Evolutionary conservation across 306 rosid species (phyloP), one percentile per base, ranked within the genome.

Genomic region (Prinsepia uniflora): DNA sequence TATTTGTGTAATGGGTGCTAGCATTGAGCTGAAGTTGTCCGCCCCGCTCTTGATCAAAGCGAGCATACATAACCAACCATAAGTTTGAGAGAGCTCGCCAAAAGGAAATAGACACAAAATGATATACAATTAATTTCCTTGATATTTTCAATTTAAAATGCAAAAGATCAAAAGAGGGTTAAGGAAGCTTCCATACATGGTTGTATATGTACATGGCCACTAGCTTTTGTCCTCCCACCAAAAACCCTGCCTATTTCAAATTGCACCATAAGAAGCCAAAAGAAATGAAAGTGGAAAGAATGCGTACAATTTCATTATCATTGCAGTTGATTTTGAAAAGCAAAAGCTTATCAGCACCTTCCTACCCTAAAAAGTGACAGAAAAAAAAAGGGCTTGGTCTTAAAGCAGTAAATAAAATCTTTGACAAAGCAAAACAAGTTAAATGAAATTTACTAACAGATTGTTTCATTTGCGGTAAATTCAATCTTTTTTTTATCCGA

Each of bases 291-390:
- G 43, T 42, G 10, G 55, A 70, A 43, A 15, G 40, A 70, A 11
- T 13, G 20, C 20, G 73, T 5, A 40, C 61, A 50, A 2, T 11
- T 30, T 30, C 36, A 40, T 3, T n/a, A 52, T 68, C 52, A 69
- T 2, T 15, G 62, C 58, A 46, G 70, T 65, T 81, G 57, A 71
- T 79, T 80, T 78, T 60, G 74, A 40, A 73, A 84, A 83, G 88
- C 53, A 74, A 86, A 86, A 84, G 85, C 70, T 10, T 8, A 45
- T 76, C 68, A 7, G 64, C 19, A 70, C 75, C 65, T 70, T 57
- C 74, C 30, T 30, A 68, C 39, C 48, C 39, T 40, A 58, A 58
- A 68, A 48, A 52, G 6, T 52, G 44, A 20, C 73, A 13, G 19
- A 70, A 41, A 55, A 41, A 55, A 70, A 70, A 30, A 30, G 6